Evolutionary conservation across 2,329 filamentous ascomycete genomes (phyloP), one percentile per base, ranked within the genome.

Genomic region (Rosellinia necatrix): DNA sequence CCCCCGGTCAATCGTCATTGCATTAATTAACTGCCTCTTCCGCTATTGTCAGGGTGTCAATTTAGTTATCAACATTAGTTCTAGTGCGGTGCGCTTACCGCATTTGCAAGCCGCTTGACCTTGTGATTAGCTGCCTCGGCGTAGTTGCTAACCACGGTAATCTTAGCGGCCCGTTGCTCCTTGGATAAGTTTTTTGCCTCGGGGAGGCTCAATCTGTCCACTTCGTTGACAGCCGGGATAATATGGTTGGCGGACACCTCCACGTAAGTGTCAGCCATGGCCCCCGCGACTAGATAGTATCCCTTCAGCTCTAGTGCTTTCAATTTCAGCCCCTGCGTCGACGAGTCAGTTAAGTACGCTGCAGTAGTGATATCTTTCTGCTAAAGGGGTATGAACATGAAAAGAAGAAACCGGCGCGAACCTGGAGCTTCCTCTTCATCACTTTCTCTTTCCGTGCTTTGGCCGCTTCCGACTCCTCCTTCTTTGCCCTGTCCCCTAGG

Each of bases 231-330:
- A 10, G n/a, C 48, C 8, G 48, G 48, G 15, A 51, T n/a, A n/a
- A 51, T 51, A n/a, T 51, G 24, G 6, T 13, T 6, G 9, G 8
- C 27, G 4, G 48, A 51, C 13, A 42, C 38, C 37, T 51, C 48
- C 4, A 19, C 48, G 13, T 51, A 51, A n/a, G 48, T 51, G 38
- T 51, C 27, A 30, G 48, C 37, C 48, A 51, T 51, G 19, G 48
- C 48, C 25, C 34, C 13, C 17, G 17, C 48, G 6, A 51, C 48
- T 7, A 51, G 4, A 27, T 51, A 51, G 21, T 51, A 19, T 12
- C 48, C 48, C 15, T 51, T 51, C 22, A 51, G 38, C 38, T 51
- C 48, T 8, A 51, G 48, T 19, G 48, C 48, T 19, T 34, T 19
- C 19, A 49, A 15, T 41, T 41, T 25, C 17, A 41, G 37, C n/a